Evolutionary conservation across 495 filamentous ascomycete genomes (phyloP), one percentile per base, ranked within the genome.

Genomic region (Tetracladium marchalianum): DNA sequence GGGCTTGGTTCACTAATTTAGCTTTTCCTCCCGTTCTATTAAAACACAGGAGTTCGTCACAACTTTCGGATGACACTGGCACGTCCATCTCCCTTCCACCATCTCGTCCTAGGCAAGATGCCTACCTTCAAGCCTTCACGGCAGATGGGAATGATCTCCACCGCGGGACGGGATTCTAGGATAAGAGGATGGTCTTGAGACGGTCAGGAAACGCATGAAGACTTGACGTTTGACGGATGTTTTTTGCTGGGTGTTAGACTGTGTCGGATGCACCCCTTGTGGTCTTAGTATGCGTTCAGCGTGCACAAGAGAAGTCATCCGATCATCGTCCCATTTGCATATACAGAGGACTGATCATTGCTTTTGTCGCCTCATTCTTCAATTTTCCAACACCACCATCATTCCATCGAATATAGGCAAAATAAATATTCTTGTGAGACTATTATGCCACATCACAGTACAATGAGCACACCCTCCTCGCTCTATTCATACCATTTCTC

Each of bases 171-270:
- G 36, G 5, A 39, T 9, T 11, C 16, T 17, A 22, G 36, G 36
- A 39, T 39, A 27, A 27, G 22, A 7, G 22, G 22, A 27, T 27
- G 39, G 16, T 9, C 39, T 31, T 39, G 49, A 52, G 39, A 56
- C 50, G 45, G 15, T 35, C 24, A 41, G 24, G 41, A 47, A 51
- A 47, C 40, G 52, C 55, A 55, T 53, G 46, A 50, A 49, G 49
- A 43, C 55, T 49, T 35, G 32, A 48, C 39, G 40, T 46, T 57
- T 58, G 43, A 50, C 38, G 38, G 49, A 22, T 12, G n/a, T 5
- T 43, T 8, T 43, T 27, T 27, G 22, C 22, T 27, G 22, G 22
- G 22, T 27, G 39, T 37, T 41, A 46, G 41, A 27, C 22, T 39
- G 5, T 11, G 10, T 33, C 27, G 33, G 43, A 22, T 31, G 8